Percentiles rank a stretch among this genome's conserved stretches.
phyloP scores from a whole-genome alignment of 208 protist genomes.

The Phytomonas francai region DNA sequence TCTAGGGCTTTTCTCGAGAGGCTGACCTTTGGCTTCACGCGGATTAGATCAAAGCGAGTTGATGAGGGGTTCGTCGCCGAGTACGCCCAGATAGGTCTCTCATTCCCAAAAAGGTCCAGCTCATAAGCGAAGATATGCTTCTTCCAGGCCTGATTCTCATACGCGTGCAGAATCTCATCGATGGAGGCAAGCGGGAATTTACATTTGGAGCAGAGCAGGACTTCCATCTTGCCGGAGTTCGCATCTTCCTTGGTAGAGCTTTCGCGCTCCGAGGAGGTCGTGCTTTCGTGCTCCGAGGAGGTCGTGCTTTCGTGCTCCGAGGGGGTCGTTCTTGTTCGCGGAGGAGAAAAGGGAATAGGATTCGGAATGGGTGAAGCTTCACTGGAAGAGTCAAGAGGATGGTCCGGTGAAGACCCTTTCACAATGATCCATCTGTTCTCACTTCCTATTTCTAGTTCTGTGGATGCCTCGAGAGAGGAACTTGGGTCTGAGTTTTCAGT shows the following conservation, averaged over 20 bases:
- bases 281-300: too few species aligned
- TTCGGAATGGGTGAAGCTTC: not conserved
- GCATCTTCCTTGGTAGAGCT: not conserved
- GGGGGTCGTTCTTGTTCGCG: not conserved
- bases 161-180: constrained; percentile 37
- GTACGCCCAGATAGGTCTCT: constrained; percentile 51
- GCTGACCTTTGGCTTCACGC: constrained; percentile 10
- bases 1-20: too few species aligned
- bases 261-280: not conserved
- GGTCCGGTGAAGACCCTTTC: too few species aligned
- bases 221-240: constrained; percentile 12
- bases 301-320: too few species aligned
- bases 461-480: too few species aligned
- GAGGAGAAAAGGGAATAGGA: not conserved
- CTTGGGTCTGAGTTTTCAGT: too few species aligned
- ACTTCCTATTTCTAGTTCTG: too few species aligned
- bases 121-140: constrained; percentile 71
- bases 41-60: constrained; percentile 67
- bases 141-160: constrained; percentile 23
- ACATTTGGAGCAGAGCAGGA: constrained; percentile 48
- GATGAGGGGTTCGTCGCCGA: constrained; percentile 66
- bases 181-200: constrained; percentile 28
- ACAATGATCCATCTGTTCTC: too few species aligned
- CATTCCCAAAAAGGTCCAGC: constrained; percentile 55
- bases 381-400: too few species aligned